Conservation (phyloP, 2,329 filamentous ascomycete species). For the Aspergillus pseudoterreus region DNA sequence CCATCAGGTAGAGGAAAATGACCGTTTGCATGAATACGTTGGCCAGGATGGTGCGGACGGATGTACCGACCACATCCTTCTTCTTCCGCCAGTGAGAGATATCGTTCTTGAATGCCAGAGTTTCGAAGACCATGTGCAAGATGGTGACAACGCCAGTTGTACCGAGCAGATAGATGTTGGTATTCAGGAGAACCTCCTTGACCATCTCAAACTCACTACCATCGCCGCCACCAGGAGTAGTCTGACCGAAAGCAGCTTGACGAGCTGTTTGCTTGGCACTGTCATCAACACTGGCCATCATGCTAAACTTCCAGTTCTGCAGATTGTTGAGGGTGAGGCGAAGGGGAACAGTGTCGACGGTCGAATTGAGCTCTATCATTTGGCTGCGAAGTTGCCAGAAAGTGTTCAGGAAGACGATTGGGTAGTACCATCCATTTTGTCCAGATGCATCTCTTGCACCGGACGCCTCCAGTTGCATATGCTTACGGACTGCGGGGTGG, state of each 20-base stretch:
- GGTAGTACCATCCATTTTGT: slow-evolving; percentile 89
- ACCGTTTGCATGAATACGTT: slow-evolving; percentile 97
- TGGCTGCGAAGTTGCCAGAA: slow-evolving; percentile 95
- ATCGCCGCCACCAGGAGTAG: slow-evolving; percentile 74
- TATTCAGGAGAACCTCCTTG: slow-evolving; percentile 92
- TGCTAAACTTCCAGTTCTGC: slow-evolving; percentile 82
- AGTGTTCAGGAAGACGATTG: slow-evolving; percentile 86
- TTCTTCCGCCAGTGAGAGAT: slow-evolving; percentile 98
- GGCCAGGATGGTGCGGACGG: slow-evolving; percentile 88
- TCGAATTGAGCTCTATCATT: slow-evolving; percentile 89
- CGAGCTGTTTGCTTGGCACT: slow-evolving; percentile 79
- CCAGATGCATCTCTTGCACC: slow-evolving; percentile 79
- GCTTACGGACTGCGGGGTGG: slow-evolving; percentile 72
- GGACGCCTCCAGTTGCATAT: slow-evolving; percentile 72
- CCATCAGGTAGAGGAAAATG: slow-evolving; percentile 94
- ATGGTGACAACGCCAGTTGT: slow-evolving; percentile 82
- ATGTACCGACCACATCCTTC: slow-evolving; percentile 98
- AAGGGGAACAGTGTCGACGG: slow-evolving; percentile 75
- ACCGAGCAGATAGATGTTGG: slow-evolving; percentile 83
- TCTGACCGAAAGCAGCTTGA: slow-evolving; percentile 70
- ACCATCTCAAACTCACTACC: slow-evolving; percentile 95
- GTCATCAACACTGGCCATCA: slow-evolving; percentile 80
- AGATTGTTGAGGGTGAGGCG: slow-evolving; percentile 81
- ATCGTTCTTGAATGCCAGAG: slow-evolving; percentile 93
- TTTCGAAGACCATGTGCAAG: slow-evolving; percentile 91